Evolutionary conservation across 1,284 basidiomycete species (phyloP), one percentile per base, ranked within the genome.

Genomic region (Cryptococcus wingfieldii): DNA sequence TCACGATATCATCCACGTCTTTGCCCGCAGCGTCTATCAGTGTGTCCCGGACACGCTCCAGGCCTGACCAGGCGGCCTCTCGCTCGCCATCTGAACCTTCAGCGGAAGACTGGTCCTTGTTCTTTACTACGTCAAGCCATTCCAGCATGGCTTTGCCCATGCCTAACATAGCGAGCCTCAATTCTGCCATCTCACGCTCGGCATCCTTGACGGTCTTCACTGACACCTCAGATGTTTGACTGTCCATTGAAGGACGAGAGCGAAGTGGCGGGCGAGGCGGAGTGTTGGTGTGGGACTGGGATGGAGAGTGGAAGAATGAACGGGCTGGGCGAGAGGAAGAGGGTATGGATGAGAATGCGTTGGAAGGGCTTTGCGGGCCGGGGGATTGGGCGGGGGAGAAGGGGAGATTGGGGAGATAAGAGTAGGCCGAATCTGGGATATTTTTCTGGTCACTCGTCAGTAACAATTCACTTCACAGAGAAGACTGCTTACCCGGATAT

Each of bases 391-490:
- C 27, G 1, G 73, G 73, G 1, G 72, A 69, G 56, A 75, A 75
- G 3, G 69, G 65, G 1, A 70, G 58, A 51, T 58, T 68, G 7
- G 70, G 70, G 3, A 75, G 57, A 54, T 71, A 76, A 7, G 73
- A 69, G 51, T 75, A 76, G 1, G 72, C 65, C 0, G 69, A 61
- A 62, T 93, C 90, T 2, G 90, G 89, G 18, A 92, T 82, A 72
- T 89, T 92, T 59, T 83, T 85, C 90, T 91, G 64, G 38, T 53
- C 38, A 23, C 16, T 25, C 14, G 19, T 53, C 34, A 53, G 51
- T 31, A 46, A 27, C 48, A 45, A 25, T 38, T 38, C n/a, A 25
- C 51, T 18, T 2, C 5, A 14, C 27, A 28, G 8, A 46, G 10
- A 16, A 23, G 18, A 7, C n/a, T 10, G 59, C 71, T 56, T 52